phyloP scores from a whole-genome alignment of 371 early-diverging fungal genomes.

The Mortierella sp. region DNA sequence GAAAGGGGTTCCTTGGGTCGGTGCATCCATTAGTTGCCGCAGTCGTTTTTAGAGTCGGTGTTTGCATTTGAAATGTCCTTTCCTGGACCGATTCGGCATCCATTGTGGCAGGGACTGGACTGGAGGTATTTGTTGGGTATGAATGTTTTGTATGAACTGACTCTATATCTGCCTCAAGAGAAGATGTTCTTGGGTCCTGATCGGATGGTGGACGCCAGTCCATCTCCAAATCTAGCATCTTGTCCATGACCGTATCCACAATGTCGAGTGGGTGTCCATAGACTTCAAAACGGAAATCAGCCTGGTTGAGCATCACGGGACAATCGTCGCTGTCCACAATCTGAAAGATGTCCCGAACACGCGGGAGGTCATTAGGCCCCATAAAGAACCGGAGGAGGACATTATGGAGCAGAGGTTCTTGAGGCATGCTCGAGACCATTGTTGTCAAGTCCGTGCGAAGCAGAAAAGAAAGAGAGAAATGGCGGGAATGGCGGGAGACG shows the following conservation, averaged over 20 bases:
- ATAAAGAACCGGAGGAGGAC: slow-evolving; percentile 35
- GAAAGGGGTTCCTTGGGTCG: no score
- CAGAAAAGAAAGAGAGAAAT: background rate
- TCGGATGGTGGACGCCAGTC: background rate
- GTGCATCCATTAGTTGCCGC: no score
- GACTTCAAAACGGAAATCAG: slow-evolving; percentile 24
- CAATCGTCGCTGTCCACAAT: slow-evolving; percentile 11
- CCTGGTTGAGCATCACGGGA: slow-evolving; percentile 23
- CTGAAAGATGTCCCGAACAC: slow-evolving; percentile 11
- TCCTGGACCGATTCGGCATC: no score
- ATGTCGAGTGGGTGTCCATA: slow-evolving; percentile 27
- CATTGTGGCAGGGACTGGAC: no score
- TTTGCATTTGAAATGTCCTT: no score
- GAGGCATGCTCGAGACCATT: background rate
- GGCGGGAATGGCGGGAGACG: background rate
- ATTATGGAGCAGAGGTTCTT: slow-evolving; percentile 1
- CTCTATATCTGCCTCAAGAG: no score
- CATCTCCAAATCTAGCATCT: background rate
- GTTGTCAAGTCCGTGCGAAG: background rate
- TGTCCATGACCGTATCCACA: slow-evolving; percentile 12
- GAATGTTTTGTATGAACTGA: no score
- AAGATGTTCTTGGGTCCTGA: no score
- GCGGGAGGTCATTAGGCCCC: slow-evolving; percentile 19
- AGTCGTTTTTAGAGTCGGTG: no score
- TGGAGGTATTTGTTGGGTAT: no score